Base-by-base conservation (phyloP, 768 basidiomycete genomes). In the Gloeopeniophorella convolvens region DNA sequence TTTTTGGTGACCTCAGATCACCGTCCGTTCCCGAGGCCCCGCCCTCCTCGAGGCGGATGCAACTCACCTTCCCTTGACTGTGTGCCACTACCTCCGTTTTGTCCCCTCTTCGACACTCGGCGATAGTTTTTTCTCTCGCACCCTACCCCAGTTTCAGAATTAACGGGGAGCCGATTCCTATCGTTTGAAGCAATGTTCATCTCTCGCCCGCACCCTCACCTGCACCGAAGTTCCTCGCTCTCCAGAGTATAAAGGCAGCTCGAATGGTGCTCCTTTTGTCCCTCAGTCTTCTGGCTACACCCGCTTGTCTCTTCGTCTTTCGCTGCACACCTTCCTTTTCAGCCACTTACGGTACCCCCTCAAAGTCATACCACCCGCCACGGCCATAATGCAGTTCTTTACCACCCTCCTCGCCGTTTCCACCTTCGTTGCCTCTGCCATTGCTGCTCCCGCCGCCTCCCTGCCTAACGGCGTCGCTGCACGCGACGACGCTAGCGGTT, bases 371-470 rank as follows among this genome's bases (percentile, higher is more conserved):
- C n/a, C n/a, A n/a, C n/a, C n/a, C n/a, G n/a, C n/a, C n/a, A n/a
- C n/a, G 60, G 54, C 51, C 59, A 74, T 73, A 30, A 56, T 52
- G 55, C 45, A 30, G 69, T 70, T 71, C 58, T 64, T 75, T 67
- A 9, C 66, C 57, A 72, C 70, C 59, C 58, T 66, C 59, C 33
- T 80, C 61, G 55, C 76, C 58, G 58, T 78, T 55, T 51, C 76
- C 60, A 58, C 65, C 55, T 52, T 76, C 61, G 66, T 72, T 8
- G 34, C 41, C 15, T 37, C 41, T 26, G 27, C 41, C 28, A 26
- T 40, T 23, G 43, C 36, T 16, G 37, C 33, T 10, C 49, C 50
- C 20, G 23, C 16, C 30, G 24, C 32, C 32, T 15, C 16, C 24
- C 10, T 31, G 18, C 12, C n/a, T 20, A 15, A 4, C 2, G 28